Conservation (phyloP, 163 green algal genomes). For the Scenedesmus sp. region DNA sequence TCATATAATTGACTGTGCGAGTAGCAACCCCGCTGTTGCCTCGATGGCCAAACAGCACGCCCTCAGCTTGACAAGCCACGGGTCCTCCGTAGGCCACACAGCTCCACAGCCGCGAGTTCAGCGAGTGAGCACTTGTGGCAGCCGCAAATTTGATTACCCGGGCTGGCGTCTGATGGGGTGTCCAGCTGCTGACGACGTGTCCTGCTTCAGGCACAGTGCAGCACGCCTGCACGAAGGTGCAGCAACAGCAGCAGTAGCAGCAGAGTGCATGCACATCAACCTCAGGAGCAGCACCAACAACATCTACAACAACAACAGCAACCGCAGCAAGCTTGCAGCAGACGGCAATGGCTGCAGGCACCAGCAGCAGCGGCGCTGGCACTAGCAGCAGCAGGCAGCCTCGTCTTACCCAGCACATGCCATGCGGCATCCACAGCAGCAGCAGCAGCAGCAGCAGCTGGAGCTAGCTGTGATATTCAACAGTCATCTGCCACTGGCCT, state of each 20-base stretch:
- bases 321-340: not conserved
- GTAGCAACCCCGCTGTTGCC: too few species aligned
- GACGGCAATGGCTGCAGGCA: not conserved
- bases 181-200: not conserved
- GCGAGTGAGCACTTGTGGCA: not conserved
- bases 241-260: not conserved
- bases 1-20: too few species aligned
- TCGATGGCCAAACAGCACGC: not conserved
- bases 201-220: not conserved
- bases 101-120: not conserved
- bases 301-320: not conserved
- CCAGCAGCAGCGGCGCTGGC: not conserved
- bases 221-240: not conserved
- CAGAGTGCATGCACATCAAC: not conserved
- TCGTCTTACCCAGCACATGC: not conserved
- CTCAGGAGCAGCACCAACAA: not conserved
- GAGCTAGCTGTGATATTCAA: slow-evolving; percentile 21
- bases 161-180: not conserved
- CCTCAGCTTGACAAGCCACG: not conserved
- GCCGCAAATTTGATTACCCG: not conserved
- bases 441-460: slow-evolving; percentile 29
- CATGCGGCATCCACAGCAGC: slow-evolving; percentile 14
- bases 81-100: not conserved
- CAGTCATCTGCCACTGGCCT: slow-evolving; percentile 14
- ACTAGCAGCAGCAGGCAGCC: not conserved